Base-by-base conservation (phyloP, 345 rosid genomes). In the Turritis glabra region DNA sequence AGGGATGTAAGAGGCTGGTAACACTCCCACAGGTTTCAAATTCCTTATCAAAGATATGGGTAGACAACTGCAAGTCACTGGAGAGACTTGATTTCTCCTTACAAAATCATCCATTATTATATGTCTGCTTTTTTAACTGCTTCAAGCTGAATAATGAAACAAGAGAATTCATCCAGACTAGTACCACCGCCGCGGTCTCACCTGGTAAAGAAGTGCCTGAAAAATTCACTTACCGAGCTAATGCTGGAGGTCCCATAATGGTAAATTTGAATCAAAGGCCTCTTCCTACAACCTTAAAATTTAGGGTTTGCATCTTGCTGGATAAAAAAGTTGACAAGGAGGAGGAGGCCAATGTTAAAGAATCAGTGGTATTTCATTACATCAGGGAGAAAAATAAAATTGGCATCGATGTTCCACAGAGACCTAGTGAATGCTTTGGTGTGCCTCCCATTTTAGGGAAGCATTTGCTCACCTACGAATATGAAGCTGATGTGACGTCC, bases 361-460 rank as follows among this genome's bases (percentile, higher is more conserved):
- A 0, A 7, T 2, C 7, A 5, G 0, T 2, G 2, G 10, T 44
- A 44, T 0, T 2, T n/a, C 3, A 2, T 44, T 0, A 0, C 21
- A 7, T 44, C 48, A 44, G 0, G 23, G 51, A 46, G 0, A 46
- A 17, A 8, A 1, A 17, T 46, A 46, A 46, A 46, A 2, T 7
- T 17, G 50, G 50, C 22, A 11, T 44, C 12, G 0, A 1, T 8
- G 4, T 44, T 44, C 10, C 0, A 44, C 0, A 4, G 2, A 44
- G 50, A 44, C 48, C 21, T n/a, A 0, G 0, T 0, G 2, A 37
- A 2, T 0, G 3, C 19, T 17, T 17, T 17, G 1, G 0, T 0
- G 8, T 7, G 5, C 7, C 26, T 0, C 6, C 14, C 5, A 4
- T 48, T 48, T 19, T 9, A 48, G 4, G 2, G 19, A 7, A 19